Conservation (phyloP, 805 yeast genomes). For the Barnettozyma californica region DNA sequence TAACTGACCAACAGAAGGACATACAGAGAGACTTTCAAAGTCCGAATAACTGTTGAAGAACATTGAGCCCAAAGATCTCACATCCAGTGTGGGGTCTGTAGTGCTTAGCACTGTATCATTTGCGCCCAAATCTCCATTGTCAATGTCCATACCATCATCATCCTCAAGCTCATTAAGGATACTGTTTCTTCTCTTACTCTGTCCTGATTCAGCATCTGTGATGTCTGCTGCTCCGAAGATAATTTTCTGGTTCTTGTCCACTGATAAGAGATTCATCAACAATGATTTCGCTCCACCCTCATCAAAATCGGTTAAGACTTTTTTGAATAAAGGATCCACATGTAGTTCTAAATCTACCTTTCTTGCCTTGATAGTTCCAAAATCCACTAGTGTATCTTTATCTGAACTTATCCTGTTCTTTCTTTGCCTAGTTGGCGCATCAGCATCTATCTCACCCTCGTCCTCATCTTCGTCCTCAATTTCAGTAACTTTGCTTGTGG, state of each 20-base stretch:
- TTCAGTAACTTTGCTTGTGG: constrained; percentile 34
- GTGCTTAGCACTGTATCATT: not conserved
- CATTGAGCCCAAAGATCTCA: constrained; percentile 12
- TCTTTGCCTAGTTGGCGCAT: constrained; percentile 9
- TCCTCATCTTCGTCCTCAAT: constrained; percentile 22
- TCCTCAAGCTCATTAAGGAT: constrained; percentile 6
- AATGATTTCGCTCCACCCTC: constrained; percentile 79
- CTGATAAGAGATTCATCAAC: constrained; percentile 52
- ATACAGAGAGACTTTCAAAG: constrained; percentile 4
- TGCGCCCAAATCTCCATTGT: constrained; percentile 5
- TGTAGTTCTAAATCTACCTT: constrained; percentile 58
- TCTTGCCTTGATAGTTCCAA: constrained; percentile 46
- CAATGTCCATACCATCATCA: constrained; percentile 21
- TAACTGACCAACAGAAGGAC: constrained; percentile 18
- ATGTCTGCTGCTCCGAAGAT: constrained; percentile 54
- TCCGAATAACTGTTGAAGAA: constrained; percentile 7
- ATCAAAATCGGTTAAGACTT: constrained; percentile 71
- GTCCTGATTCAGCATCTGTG: constrained; percentile 9
- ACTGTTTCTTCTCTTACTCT: constrained; percentile 9
- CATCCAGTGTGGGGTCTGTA: constrained; percentile 1
- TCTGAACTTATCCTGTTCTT: constrained; percentile 17
- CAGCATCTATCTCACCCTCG: constrained; percentile 12
- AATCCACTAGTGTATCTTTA: constrained; percentile 47
- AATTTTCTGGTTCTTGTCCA: constrained; percentile 48
- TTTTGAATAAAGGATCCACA: constrained; percentile 71